These are phyloP conservation scores for Antrodiella citrinella DNA, from an alignment of 768 basidiomycete genomes.

Conservation along the genomic window DNA sequence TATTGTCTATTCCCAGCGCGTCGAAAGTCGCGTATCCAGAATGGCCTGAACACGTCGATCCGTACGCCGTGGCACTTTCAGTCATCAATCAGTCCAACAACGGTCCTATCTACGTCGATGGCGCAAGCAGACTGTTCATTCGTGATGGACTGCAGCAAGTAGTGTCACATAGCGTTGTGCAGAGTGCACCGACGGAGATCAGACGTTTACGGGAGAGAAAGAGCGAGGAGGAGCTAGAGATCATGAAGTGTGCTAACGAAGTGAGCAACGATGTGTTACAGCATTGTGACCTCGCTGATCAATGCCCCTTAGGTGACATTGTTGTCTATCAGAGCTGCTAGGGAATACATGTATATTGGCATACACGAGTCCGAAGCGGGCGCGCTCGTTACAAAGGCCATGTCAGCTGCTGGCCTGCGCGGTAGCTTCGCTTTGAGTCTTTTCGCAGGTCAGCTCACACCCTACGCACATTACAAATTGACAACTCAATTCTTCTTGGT, in stretches of 20 bases:
- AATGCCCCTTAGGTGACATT: slow-evolving; percentile 52
- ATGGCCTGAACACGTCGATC: slow-evolving; percentile 64
- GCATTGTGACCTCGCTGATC: background rate
- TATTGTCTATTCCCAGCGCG: slow-evolving; percentile 45
- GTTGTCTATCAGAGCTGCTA: slow-evolving; percentile 61
- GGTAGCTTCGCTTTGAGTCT: slow-evolving; percentile 57
- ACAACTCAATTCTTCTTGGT: too few species aligned
- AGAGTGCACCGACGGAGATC: slow-evolving; percentile 47
- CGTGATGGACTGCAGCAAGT: slow-evolving; percentile 52
- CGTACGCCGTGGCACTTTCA: slow-evolving; percentile 44
- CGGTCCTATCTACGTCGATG: slow-evolving; percentile 52
- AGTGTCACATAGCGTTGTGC: slow-evolving; percentile 28
- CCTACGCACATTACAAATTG: background rate
- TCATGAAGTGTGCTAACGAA: slow-evolving; percentile 76
- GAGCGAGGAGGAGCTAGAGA: slow-evolving; percentile 56
- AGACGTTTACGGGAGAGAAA: slow-evolving; percentile 67
- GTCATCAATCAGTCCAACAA: slow-evolving; percentile 19
- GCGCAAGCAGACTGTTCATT: slow-evolving; percentile 52
- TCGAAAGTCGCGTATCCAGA: slow-evolving; percentile 35
- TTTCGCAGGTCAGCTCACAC: slow-evolving; percentile 60
- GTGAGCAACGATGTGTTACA: slow-evolving; percentile 27
- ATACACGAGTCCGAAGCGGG: slow-evolving; percentile 69
- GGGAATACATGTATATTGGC: slow-evolving; percentile 53
- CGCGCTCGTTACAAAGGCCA: slow-evolving; percentile 46
- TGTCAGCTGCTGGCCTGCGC: slow-evolving; percentile 50